Evolutionary conservation across 495 filamentous ascomycete genomes (phyloP).

Genomic region (Chaetomidium leptoderma): DNA sequence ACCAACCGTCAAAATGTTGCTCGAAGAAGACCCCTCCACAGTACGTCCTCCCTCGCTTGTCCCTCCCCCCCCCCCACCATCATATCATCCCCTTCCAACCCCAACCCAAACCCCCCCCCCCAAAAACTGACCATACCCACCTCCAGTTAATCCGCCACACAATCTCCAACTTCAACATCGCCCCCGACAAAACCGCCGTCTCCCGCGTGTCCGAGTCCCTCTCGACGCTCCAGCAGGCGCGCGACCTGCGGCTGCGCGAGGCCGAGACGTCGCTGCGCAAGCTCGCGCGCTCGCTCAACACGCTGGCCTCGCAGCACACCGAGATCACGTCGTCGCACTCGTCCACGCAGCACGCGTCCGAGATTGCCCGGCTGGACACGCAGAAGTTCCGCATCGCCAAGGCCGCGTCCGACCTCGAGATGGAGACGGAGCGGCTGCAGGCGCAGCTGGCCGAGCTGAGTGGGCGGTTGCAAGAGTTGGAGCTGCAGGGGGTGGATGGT

Average conservation of each 20-base stretch:
- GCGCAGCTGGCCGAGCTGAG: conserved; percentile 74
- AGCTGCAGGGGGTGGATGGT: conserved; percentile 73
- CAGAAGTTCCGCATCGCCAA: conserved; percentile 95
- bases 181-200: conserved; percentile 77
- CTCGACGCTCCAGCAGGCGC: conserved; percentile 69
- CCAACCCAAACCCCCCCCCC: neutral
- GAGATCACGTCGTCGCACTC: conserved; percentile 69
- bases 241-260: conserved; percentile 68
- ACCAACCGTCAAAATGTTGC: conserved; percentile 67
- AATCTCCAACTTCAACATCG: conserved; percentile 89
- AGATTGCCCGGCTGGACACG: conserved; percentile 80
- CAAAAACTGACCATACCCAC: too few species aligned
- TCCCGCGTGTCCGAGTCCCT: conserved; percentile 83
- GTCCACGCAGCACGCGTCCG: conserved; percentile 67
- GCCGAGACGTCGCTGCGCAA: conserved; percentile 66
- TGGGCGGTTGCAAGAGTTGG: conserved; percentile 71
- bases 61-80: neutral
- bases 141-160: conserved; percentile 81
- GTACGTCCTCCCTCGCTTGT: conserved; percentile 42
- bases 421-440: conserved; percentile 83
- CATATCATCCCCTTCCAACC: too few species aligned
- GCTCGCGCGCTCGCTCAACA: conserved; percentile 67
- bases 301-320: conserved; percentile 62
- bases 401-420: conserved; percentile 78
- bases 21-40: conserved; percentile 89